Evolutionary conservation across 371 early-diverging fungal genomes (phyloP).

Genomic region (Funneliformis caledonium): DNA sequence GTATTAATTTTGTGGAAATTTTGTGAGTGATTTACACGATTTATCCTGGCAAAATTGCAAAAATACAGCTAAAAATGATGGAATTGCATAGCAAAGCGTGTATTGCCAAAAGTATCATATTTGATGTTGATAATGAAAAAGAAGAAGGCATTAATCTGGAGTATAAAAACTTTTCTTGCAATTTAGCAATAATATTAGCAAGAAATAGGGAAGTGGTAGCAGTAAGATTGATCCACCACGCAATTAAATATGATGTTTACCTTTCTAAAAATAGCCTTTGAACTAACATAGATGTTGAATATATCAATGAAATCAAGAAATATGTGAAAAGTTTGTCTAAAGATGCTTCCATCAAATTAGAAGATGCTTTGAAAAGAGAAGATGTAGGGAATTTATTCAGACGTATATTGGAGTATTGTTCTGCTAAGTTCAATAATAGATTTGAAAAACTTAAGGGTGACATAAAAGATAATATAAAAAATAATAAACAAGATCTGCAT

Average conservation of each 20-base stretch:
- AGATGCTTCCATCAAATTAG: background rate
- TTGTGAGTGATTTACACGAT: too few species aligned
- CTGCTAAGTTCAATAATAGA: background rate
- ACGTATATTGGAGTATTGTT: background rate
- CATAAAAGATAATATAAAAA: background rate
- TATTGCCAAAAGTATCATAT: background rate
- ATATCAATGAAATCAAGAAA: background rate
- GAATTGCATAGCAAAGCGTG: background rate
- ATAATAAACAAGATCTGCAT: background rate
- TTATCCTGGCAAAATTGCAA: too few species aligned
- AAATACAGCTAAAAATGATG: background rate
- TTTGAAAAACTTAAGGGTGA: background rate
- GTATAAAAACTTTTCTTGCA: background rate
- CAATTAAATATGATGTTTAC: background rate
- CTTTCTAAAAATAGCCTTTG: background rate
- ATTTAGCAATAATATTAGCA: conserved; percentile 3
- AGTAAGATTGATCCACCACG: background rate
- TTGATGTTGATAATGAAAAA: background rate
- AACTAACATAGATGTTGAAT: background rate
- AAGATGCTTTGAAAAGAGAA: background rate
- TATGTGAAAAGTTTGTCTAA: background rate
- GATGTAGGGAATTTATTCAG: background rate
- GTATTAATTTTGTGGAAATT: too few species aligned
- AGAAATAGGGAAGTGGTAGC: conserved; percentile 8
- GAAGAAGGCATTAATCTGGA: background rate